Conservation (phyloP, 2,329 filamentous ascomycete genomes). For the Pseudogymnoascus sp. region DNA sequence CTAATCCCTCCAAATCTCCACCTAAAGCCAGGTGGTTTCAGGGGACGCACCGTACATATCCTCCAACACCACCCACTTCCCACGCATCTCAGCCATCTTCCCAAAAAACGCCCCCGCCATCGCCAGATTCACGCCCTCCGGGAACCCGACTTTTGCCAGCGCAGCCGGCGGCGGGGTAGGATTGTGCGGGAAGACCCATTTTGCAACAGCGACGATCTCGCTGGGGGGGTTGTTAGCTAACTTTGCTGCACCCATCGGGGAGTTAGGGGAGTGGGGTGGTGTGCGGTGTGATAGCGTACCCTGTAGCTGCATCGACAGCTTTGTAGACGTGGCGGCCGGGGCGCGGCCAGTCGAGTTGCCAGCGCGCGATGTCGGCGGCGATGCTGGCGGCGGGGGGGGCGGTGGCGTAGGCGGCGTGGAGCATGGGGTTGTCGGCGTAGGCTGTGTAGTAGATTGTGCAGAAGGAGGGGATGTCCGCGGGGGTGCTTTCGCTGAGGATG, state of each 20-base stretch:
- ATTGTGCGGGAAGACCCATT: constrained; percentile 29
- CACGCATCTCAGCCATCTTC: background rate
- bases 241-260: background rate
- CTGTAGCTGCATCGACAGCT: background rate
- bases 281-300: background rate
- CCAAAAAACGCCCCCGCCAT: background rate
- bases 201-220: constrained; percentile 26
- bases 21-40: background rate
- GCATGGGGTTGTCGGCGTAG: constrained; percentile 14
- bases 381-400: background rate
- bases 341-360: background rate
- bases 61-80: background rate
- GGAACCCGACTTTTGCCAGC: constrained; percentile 8
- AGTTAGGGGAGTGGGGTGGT: background rate
- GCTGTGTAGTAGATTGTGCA: background rate
- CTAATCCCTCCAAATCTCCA: background rate
- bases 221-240: constrained; percentile 8
- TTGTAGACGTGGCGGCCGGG: background rate
- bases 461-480: background rate
- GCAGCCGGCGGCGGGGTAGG: constrained; percentile 12
- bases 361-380: background rate
- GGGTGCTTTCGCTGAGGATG: background rate
- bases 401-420: background rate
- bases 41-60: background rate
- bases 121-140: constrained; percentile 1